Percentiles rank a stretch among this genome's conserved stretches.
These are phyloP conservation scores for Grigorovia transvaalensis DNA, from an alignment of 805 yeast species.

Conservation along the genomic window DNA sequence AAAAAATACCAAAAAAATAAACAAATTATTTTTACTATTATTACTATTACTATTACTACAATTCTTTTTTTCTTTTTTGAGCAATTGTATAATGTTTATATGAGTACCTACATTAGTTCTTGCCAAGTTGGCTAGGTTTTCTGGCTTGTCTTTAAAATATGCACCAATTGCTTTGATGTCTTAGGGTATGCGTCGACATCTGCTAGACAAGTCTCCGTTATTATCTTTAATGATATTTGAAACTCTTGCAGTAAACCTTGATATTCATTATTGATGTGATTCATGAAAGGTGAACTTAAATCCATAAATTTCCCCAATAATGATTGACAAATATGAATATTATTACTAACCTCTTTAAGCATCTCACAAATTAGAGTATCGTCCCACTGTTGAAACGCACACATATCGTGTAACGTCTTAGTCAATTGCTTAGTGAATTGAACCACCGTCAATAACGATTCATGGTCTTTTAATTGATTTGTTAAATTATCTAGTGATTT, in stretches of 20 bases:
- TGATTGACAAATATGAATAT: slow-evolving; percentile 7
- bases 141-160: neutral
- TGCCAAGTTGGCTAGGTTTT: neutral
- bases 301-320: slow-evolving; percentile 9
- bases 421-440: slow-evolving; percentile 15
- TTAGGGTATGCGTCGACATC: slow-evolving; percentile 7
- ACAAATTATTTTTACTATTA: neutral
- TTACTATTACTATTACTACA: neutral
- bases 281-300: slow-evolving; percentile 20
- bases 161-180: slow-evolving; percentile 9
- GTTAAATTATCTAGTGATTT: slow-evolving; percentile 18
- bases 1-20: neutral
- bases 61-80: neutral
- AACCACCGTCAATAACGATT: slow-evolving; percentile 10
- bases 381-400: slow-evolving; percentile 18
- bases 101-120: neutral
- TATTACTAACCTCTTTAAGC: slow-evolving; percentile 7
- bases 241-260: slow-evolving; percentile 24
- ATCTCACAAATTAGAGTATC: slow-evolving; percentile 13
- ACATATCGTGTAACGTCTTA: slow-evolving; percentile 18
- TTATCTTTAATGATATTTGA: slow-evolving; percentile 20
- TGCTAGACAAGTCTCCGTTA: slow-evolving; percentile 19
- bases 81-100: neutral
- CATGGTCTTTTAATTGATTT: slow-evolving; percentile 11
- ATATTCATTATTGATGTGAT: slow-evolving; percentile 22